Evolutionary conservation across 257 asterid genomes (phyloP), one percentile per base, ranked within the genome.

Genomic region (Phtheirospermum japonicum): DNA sequence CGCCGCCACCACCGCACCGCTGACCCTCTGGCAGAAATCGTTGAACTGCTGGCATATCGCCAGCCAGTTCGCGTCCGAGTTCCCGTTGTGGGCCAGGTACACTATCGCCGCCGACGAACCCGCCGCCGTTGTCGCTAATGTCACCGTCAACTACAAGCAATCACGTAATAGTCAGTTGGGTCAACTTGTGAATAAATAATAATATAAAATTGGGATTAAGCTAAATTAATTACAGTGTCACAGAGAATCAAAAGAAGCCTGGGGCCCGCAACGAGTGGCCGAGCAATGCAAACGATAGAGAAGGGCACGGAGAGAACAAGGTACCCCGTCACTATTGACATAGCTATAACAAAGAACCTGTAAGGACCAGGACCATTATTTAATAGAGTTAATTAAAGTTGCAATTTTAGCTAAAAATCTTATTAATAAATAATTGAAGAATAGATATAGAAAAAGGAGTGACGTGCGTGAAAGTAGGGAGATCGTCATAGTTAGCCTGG

Each of bases 401-500:
- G n/a, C n/a, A n/a, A n/a, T n/a, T n/a, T n/a, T n/a, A n/a, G n/a
- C n/a, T n/a, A n/a, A n/a, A n/a, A n/a, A n/a, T n/a, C n/a, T n/a
- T n/a, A n/a, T n/a, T n/a, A n/a, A n/a, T n/a, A n/a, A n/a, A 14
- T 11, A 6, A 64, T 28, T 2, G 26, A 30, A 8, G 7, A 20
- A 4, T n/a, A n/a, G n/a, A n/a, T 2, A 17, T 23, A 23, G 36
- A 56, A 20, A 42, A 16, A 36, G 8, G 49, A 33, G 9, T 39
- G 4, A 48, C 95, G 65, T 49, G 85, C 96, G 83, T 51, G 82
- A 86, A 88, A 57, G 94, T 52, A 0, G 95, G 85, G 64, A 91
- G 79, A 68, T 91, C 96, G 5, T 88, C 91, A 23, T 85, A 91
- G 68, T 82, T 84, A 61, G 95, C 96, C 65, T 78, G 82, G 75